Evolutionary conservation across 306 rosid species (phyloP).

Genomic region (Alnus rubra): DNA sequence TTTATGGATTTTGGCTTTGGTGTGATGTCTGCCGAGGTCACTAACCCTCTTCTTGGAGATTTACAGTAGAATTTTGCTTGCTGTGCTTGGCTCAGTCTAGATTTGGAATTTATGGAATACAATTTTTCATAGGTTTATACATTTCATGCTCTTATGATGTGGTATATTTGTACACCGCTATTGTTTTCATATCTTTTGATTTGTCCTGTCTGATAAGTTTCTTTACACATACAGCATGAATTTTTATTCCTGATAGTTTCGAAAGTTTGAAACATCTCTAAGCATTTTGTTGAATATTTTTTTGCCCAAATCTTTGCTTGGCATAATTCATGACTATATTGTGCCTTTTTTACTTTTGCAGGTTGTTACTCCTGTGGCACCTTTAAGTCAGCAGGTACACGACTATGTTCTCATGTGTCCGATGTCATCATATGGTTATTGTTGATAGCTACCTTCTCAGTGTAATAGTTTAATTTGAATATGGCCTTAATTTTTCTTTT

Average conservation of each 20-base stretch:
- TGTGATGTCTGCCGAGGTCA: background rate
- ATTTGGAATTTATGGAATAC: background rate
- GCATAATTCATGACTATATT: background rate
- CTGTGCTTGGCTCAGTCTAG: background rate
- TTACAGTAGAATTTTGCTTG: background rate
- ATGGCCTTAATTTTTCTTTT: background rate
- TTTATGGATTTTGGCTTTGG: background rate
- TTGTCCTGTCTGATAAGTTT: background rate
- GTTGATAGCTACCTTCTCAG: background rate
- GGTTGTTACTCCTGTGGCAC: constrained; percentile 99
- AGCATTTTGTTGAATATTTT: background rate
- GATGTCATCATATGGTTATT: background rate
- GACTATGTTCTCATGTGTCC: constrained; percentile 11
- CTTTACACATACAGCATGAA: background rate
- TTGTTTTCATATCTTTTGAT: background rate
- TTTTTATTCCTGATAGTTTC: background rate
- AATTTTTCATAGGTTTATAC: background rate
- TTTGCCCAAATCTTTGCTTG: background rate
- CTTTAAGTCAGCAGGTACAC: constrained; percentile 94
- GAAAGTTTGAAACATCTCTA: background rate
- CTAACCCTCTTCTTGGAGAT: background rate
- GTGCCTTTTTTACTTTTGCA: constrained; percentile 35
- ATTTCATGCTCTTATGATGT: background rate
- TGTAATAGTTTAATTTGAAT: background rate
- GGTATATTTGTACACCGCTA: background rate